Evolutionary conservation across 257 asterid species (phyloP).

Genomic region (Jasminum sambac): DNA sequence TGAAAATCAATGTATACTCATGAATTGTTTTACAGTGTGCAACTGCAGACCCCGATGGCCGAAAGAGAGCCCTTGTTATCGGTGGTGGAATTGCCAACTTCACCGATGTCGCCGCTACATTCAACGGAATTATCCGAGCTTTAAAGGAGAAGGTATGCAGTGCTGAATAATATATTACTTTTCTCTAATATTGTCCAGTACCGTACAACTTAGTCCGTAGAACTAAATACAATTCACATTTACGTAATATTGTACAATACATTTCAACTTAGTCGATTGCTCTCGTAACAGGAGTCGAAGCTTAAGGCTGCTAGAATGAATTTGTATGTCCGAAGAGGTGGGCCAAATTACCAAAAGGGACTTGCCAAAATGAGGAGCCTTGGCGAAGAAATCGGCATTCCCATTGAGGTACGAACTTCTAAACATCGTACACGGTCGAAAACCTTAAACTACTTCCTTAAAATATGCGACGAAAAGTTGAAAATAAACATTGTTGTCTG

Average conservation of each 20-base stretch:
- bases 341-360: conserved; percentile 93
- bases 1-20: background rate
- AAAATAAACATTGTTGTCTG: background rate
- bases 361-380: conserved; percentile 88
- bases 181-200: too few relatives aligned
- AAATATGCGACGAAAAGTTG: background rate
- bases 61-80: conserved; percentile 81
- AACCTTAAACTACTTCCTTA: background rate
- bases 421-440: background rate
- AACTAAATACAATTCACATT: too few relatives aligned
- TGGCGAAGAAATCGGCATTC: conserved; percentile 89
- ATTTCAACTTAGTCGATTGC: background rate
- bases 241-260: too few relatives aligned
- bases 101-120: conserved; percentile 94
- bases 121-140: conserved; percentile 90
- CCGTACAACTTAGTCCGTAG: too few relatives aligned
- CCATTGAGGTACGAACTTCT: conserved; percentile 63
- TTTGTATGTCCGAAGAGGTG: conserved; percentile 85
- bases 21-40: conserved; percentile 66
- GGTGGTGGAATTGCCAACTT: conserved; percentile 98
- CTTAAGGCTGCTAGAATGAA: conserved; percentile 89
- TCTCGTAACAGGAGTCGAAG: conserved; percentile 63
- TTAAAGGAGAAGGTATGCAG: conserved; percentile 74
- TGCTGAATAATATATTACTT: background rate
- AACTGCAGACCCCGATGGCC: conserved; percentile 90